Conservation (phyloP, 176 grass and related monocot genomes). For the Canna indica region DNA sequence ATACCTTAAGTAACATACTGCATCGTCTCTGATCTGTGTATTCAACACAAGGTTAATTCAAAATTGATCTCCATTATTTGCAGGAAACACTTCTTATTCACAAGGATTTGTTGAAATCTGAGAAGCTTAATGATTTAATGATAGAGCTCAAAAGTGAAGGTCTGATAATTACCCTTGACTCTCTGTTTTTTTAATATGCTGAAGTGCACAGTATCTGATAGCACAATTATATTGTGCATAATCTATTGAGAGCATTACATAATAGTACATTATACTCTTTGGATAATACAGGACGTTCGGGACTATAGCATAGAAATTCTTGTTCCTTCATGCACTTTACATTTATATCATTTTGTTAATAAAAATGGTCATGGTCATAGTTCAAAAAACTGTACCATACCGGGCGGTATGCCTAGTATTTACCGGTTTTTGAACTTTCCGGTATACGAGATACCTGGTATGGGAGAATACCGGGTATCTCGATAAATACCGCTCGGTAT, state of each 20-base stretch:
- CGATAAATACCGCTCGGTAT: too few relatives aligned
- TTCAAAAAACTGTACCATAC: too few relatives aligned
- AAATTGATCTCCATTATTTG: constrained; percentile 7
- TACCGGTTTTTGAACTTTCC: too few relatives aligned
- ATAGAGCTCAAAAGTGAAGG: constrained; percentile 72
- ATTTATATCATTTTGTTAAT: background rate
- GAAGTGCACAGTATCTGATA: background rate
- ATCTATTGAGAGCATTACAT: too few relatives aligned
- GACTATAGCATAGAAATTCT: background rate
- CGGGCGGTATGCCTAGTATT: too few relatives aligned
- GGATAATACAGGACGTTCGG: too few relatives aligned
- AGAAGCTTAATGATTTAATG: constrained; percentile 54
- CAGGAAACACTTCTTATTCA: constrained; percentile 97
- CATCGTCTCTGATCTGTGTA: background rate
- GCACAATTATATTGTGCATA: background rate
- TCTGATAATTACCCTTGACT: constrained; percentile 13
- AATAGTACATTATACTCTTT: too few relatives aligned
- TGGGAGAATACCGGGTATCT: too few relatives aligned
- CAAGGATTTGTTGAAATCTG: constrained; percentile 51
- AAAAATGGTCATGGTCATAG: too few relatives aligned
- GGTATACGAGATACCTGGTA: too few relatives aligned
- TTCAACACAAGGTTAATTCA: background rate
- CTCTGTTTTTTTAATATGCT: background rate
- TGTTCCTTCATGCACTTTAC: background rate
- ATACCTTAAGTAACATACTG: background rate